These are phyloP conservation scores for Immersiella caudata DNA, from an alignment of 495 filamentous ascomycete species.

Conservation along the genomic window DNA sequence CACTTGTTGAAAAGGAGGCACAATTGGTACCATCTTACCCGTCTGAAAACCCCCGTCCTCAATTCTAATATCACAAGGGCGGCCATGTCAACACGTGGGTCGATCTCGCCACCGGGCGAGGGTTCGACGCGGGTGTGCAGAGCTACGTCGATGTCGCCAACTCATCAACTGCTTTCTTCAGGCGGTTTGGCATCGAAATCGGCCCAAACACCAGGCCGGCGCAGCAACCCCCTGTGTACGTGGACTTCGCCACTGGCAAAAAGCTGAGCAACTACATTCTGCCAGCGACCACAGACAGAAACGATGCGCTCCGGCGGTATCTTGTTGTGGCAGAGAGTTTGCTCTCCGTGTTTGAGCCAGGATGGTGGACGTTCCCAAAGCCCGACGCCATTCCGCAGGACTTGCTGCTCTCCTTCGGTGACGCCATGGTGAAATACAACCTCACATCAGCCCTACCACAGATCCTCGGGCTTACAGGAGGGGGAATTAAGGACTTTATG, in stretches of 20 bases:
- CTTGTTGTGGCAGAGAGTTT: conserved; percentile 40
- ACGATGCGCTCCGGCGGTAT: conserved; percentile 41
- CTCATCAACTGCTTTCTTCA: conserved; percentile 46
- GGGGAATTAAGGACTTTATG: conserved; percentile 44
- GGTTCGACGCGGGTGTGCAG: conserved; percentile 47
- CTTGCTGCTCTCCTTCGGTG: conserved; percentile 48
- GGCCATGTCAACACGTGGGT: conserved; percentile 49
- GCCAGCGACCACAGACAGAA: conserved; percentile 26
- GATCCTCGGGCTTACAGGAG: conserved; percentile 39
- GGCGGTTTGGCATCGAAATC: conserved; percentile 43
- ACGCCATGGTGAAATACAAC: conserved; percentile 49
- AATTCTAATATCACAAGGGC: conserved; percentile 31
- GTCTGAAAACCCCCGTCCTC: background rate
- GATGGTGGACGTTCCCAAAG: conserved; percentile 44
- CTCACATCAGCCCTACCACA: conserved; percentile 38
- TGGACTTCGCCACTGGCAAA: conserved; percentile 47
- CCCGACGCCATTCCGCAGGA: conserved; percentile 43
- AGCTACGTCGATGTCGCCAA: conserved; percentile 43
- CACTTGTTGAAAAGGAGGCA: conserved; percentile 46
- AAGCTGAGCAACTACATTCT: conserved; percentile 27
- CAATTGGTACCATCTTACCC: conserved; percentile 36
- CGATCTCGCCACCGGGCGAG: conserved; percentile 36
- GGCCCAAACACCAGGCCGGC: conserved; percentile 27
- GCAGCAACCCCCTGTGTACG: conserved; percentile 30
- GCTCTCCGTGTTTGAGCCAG: conserved; percentile 40